Base-by-base conservation (phyloP, 495 filamentous ascomycete genomes). In the Penicillium steckii region DNA sequence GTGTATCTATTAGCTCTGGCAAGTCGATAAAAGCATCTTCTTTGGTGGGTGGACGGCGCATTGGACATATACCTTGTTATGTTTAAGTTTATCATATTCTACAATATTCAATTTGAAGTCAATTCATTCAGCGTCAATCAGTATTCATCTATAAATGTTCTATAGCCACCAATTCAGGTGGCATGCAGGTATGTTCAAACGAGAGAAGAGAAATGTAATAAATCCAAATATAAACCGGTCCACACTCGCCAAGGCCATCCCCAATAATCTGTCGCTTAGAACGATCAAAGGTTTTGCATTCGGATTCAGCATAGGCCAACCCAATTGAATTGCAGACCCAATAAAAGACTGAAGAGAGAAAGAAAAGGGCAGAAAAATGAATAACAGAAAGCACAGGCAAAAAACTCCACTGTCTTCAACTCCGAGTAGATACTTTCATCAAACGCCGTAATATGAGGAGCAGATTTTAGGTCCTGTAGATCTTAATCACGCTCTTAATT, bases 401-500 rank as follows among this genome's bases (percentile, higher is more conserved):
- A n/a, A n/a, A n/a, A n/a, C n/a, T n/a, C n/a, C n/a, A n/a, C n/a
- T n/a, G n/a, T n/a, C n/a, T n/a, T n/a, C n/a, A 27, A 5, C 26
- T n/a, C 32, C n/a, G 13, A 6, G n/a, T 37, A 18, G 15, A 15
- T 37, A 37, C 33, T 18, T n/a, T n/a, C n/a, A n/a, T n/a, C 10
- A 17, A 37, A 37, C 33, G 33, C 15, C n/a, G n/a, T 37, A 7
- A 7, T 37, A 37, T 37, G 18, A 22, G 4, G 38, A 41, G 23
- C 18, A 41, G 27, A 22, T 23, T 21, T 41, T 41, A 77, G 50
- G 73, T 79, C 50, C 67, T 65, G 59, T 76, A 85, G 43, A 86
- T 74, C 70, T 81, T 83, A 49, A 85, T 76, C 30, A 82, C 79
- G 42, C 62, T 78, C 56, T 77, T 63, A 38, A 87, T 81, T 48